Evolutionary conservation across 2,329 filamentous ascomycete genomes (phyloP), one percentile per base, ranked within the genome.

Genomic region (Neofusicoccum parvum): DNA sequence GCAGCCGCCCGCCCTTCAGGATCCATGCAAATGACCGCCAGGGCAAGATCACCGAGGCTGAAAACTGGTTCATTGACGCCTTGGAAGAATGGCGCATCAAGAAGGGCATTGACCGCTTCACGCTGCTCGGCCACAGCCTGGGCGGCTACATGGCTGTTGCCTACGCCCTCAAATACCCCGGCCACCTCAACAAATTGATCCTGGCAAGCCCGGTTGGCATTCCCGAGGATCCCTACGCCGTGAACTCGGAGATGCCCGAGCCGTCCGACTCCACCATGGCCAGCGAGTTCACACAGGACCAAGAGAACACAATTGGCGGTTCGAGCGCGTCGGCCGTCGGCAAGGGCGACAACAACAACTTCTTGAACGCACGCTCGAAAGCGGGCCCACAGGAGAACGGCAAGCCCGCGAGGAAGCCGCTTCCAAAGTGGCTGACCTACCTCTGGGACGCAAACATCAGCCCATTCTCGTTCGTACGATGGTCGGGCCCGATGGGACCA

Each of bases 371-470:
- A 23, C 75, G 79, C 32, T 77, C 80, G 11, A 81, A 81, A 66
- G 72, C 73, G 23, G 76, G 76, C 34, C 80, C 79, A 60, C 72
- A 70, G 65, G 67, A 67, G 12, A 68, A 68, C 15, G 66, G 65
- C 73, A 53, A 53, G 27, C 43, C 51, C 65, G 37, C 56, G 17
- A 27, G 56, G 15, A 58, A 59, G 14, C 78, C 85, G 0, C 85
- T 87, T 0, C 92, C 94, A 0, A 88, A 90, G 77, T 97, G 94
- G 94, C 82, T 98, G 20, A 88, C 89, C 65, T 97, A 94, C 80
- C 87, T 99, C 4, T 99, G 95, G 95, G 95, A 99, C 70, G 91
- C 93, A 70, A 99, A 99, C 75, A 88, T 98, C 69, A 97, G 94
- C 0, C 95, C 95, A 6, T 99, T 99, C 78, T 94, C 90, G 69